Percentiles rank a stretch among this genome's conserved stretches.
Conservation (phyloP, 2,329 filamentous ascomycete genomes). For the Endothia cerciana region DNA sequence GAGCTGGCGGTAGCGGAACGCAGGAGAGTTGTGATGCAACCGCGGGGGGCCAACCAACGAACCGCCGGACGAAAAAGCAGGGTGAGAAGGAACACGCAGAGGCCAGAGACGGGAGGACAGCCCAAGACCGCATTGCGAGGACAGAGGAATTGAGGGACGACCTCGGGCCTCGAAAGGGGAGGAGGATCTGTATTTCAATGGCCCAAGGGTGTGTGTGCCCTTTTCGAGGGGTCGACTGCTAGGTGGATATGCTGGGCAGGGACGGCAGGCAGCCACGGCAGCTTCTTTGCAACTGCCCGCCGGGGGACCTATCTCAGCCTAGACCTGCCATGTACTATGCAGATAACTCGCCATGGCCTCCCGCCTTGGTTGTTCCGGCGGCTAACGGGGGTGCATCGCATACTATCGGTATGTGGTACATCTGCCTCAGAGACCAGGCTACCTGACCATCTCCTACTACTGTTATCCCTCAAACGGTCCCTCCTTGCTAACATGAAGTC, state of each 20-base stretch:
- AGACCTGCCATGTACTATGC: no score
- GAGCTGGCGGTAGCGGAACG: neutral
- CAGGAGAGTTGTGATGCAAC: slow-evolving; percentile 8
- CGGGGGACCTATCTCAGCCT: no score
- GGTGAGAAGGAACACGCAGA: neutral
- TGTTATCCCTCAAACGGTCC: no score
- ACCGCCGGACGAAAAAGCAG: neutral
- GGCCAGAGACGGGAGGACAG: neutral
- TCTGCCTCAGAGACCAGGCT: no score
- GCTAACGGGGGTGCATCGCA: no score
- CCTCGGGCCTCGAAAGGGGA: neutral
- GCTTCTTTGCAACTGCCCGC: neutral
- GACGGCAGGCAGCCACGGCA: slow-evolving; percentile 7
- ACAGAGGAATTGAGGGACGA: neutral
- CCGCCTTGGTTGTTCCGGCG: no score
- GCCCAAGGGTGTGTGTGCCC: neutral
- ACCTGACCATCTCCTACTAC: no score
- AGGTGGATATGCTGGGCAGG: slow-evolving; percentile 1
- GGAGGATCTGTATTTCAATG: slow-evolving; percentile 12
- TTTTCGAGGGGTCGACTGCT: slow-evolving; percentile 5
- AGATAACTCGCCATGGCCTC: no score
- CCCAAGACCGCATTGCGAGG: neutral
- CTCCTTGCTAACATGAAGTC: no score
- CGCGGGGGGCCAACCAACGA: neutral
- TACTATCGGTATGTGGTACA: no score